Conservation (phyloP, 768 basidiomycete species). For the Russula sp. region DNA sequence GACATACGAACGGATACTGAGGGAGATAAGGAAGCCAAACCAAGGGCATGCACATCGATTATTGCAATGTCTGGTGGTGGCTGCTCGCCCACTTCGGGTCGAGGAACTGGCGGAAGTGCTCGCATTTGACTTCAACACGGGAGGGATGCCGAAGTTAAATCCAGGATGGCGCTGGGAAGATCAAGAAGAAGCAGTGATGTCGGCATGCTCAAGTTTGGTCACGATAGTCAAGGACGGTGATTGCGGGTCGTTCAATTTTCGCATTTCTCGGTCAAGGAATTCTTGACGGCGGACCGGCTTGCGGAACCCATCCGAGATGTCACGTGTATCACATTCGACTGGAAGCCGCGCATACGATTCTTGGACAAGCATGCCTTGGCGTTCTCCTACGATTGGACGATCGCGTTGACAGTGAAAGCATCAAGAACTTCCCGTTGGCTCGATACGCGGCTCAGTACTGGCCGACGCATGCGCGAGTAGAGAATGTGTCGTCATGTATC, state of each 20-base stretch:
- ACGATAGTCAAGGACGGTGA: not conserved
- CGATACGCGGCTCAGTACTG: not conserved
- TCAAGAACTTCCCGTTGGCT: slow-evolving; percentile 1
- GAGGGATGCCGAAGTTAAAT: not conserved
- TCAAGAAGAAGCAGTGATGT: slow-evolving; percentile 2
- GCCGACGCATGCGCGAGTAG: not conserved
- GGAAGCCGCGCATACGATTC: not conserved
- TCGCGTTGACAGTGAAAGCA: not conserved
- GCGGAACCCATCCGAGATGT: not conserved
- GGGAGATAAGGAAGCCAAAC: slow-evolving; percentile 6
- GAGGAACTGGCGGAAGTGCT: slow-evolving; percentile 5
- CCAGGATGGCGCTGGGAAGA: slow-evolving; percentile 1
- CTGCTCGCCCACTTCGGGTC: slow-evolving; percentile 8
- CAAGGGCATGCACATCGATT: slow-evolving; percentile 7
- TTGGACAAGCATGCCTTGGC: slow-evolving; percentile 5
- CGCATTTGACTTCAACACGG: not conserved
- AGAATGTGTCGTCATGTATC: not conserved
- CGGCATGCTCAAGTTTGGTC: slow-evolving; percentile 8
- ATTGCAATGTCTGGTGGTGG: slow-evolving; percentile 9
- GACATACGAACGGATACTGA: slow-evolving; percentile 14
- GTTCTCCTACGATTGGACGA: slow-evolving; percentile 1
- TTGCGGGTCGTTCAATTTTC: slow-evolving; percentile 9
- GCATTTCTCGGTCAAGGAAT: slow-evolving; percentile 12
- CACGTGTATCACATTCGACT: not conserved
- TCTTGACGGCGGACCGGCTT: not conserved